These are phyloP conservation scores for Wickerhamomyces ciferrii DNA, from an alignment of 805 yeast species.

Conservation along the genomic window DNA sequence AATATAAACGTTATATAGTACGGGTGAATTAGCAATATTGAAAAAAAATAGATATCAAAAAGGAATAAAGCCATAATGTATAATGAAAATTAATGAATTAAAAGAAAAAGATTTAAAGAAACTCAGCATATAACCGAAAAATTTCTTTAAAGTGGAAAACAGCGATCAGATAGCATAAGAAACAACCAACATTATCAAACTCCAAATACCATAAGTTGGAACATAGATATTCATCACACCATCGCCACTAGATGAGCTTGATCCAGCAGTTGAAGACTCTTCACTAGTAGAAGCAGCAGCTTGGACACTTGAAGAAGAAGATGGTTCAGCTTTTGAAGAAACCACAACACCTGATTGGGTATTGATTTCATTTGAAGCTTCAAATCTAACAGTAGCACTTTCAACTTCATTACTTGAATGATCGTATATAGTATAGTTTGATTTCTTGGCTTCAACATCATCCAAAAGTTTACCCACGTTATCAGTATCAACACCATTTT, in stretches of 20 bases:
- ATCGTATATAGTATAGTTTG: slow-evolving; percentile 36
- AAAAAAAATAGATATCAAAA: no score
- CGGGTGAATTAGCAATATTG: not conserved
- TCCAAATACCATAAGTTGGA: not conserved
- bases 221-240: not conserved
- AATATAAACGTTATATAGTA: no score
- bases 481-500: slow-evolving; percentile 40
- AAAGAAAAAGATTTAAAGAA: not conserved
- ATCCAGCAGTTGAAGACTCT: slow-evolving; percentile 13
- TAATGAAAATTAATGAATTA: no score
- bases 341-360: slow-evolving; percentile 19
- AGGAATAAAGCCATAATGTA: not conserved
- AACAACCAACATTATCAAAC: not conserved
- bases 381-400: slow-evolving; percentile 32
- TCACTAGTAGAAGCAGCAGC: slow-evolving; percentile 15
- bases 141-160: no score
- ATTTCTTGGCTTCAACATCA: slow-evolving; percentile 29
- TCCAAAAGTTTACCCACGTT: slow-evolving; percentile 39
- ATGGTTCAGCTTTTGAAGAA: slow-evolving; percentile 10
- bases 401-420: slow-evolving; percentile 26
- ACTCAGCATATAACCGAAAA: not conserved
- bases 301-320: slow-evolving; percentile 12
- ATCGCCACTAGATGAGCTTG: slow-evolving; percentile 9
- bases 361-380: slow-evolving; percentile 30
- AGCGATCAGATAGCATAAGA: not conserved